Evolutionary conservation across 345 rosid genomes (phyloP), one percentile per base, ranked within the genome.

Genomic region (Hibiscus trionum): DNA sequence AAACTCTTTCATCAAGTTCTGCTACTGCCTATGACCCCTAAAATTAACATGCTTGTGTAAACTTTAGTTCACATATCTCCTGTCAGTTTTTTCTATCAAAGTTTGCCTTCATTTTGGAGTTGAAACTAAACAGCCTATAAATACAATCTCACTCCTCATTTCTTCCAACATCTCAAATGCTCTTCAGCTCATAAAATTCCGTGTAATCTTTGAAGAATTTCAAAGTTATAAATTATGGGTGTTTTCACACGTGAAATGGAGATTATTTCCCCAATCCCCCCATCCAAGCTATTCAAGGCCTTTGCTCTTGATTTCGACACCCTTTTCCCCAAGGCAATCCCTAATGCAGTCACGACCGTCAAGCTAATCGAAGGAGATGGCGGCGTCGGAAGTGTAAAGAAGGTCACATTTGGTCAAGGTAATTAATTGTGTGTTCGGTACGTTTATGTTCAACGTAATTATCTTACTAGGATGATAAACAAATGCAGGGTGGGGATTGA

Each of bases 341-440:
- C 86, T 9, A 39, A 39, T 39, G 81, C 64, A 27, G 42, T 83
- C 24, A 68, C 64, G 70, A 82, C 70, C 4, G 49, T 63, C 4
- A 80, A 78, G 5, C 29, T 66, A 16, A 1, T 84, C 15, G 71
- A 83, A 61, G 90, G 88, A 12, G 70, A 83, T 37, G 88, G 84
- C 7, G 87, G 84, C 12, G 72, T 83, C 12, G 84, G 85, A 42
- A 83, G 61, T 64, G 70, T 81, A 78, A 83, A 69, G 78, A 73
- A 81, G 35, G 1, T 72, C 3, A 65, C 24, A 4, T 63, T 61
- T 17, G 69, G 19, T 17, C 17, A 63, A 71, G 78, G 81, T 53
- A 53, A 7, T 47, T 27, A 39, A 35, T 35, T 5, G 8, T 39
- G 46, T 39, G 11, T 39, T 39, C 46, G 3, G 17, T 31, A 16